Evolutionary conservation across 805 yeast genomes (phyloP).

Genomic region (Priceomyces melissophilus): DNA sequence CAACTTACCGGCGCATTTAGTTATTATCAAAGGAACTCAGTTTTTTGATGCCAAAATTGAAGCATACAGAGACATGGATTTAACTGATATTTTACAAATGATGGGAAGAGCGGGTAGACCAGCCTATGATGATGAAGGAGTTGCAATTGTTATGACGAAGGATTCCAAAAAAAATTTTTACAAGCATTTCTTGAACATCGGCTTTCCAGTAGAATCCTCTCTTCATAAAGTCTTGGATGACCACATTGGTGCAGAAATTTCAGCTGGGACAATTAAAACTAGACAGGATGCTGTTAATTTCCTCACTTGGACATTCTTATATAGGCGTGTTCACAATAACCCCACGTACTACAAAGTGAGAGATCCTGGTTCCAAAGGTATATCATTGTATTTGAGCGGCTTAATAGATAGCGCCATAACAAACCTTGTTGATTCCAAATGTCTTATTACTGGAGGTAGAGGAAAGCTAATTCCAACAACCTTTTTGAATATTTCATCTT

Average conservation of each 20-base stretch:
- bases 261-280: conserved; percentile 62
- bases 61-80: conserved; percentile 75
- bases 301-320: conserved; percentile 72
- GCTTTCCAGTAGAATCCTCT: conserved; percentile 81
- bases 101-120: conserved; percentile 88
- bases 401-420: conserved; percentile 68
- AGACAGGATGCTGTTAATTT: conserved; percentile 73
- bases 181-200: conserved; percentile 73
- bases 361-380: conserved; percentile 54
- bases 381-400: conserved; percentile 53
- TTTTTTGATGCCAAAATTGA: conserved; percentile 61
- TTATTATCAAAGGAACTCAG: conserved; percentile 74
- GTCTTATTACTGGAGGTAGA: conserved; percentile 52
- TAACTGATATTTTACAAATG: conserved; percentile 79
- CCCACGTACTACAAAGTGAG: conserved; percentile 76
- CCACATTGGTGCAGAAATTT: conserved; percentile 78
- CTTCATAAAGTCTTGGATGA: conserved; percentile 73
- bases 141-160: conserved; percentile 71
- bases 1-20: conserved; percentile 76
- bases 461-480: conserved; percentile 66
- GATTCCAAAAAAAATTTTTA: conserved; percentile 72
- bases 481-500: conserved; percentile 79
- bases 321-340: conserved; percentile 70
- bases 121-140: conserved; percentile 75
- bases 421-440: conserved; percentile 67